These are phyloP conservation scores for Sugiyamaella castrensis DNA, from an alignment of 1,139 yeast species.

Conservation along the genomic window DNA sequence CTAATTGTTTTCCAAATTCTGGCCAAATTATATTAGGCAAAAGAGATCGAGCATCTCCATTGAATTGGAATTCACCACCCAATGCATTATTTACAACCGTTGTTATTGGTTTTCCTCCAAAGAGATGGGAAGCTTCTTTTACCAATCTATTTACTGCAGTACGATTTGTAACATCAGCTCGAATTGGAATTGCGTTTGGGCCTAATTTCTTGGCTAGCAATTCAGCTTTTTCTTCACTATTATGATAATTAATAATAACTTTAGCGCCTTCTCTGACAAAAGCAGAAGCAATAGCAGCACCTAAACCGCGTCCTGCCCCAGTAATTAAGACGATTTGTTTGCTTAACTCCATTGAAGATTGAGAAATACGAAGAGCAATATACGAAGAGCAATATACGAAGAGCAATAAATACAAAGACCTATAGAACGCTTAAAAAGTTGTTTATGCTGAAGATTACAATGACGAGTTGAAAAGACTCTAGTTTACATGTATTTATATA, in stretches of 20 bases:
- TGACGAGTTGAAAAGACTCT: too few species aligned
- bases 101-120: background rate
- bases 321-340: constrained; percentile 4
- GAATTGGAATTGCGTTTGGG: background rate
- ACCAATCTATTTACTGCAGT: background rate
- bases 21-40: background rate
- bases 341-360: background rate
- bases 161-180: background rate
- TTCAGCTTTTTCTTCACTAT: background rate
- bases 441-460: too few species aligned
- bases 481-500: too few species aligned
- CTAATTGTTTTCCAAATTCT: background rate
- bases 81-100: constrained; percentile 6
- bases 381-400: too few species aligned
- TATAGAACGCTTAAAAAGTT: too few species aligned
- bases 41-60: constrained; percentile 1
- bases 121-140: background rate
- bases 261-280: constrained; percentile 4
- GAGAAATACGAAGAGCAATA: too few species aligned
- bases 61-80: constrained; percentile 3
- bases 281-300: constrained; percentile 1
- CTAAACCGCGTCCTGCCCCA: constrained; percentile 6
- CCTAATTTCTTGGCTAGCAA: background rate
- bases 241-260: constrained; percentile 3
- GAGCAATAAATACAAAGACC: too few species aligned